These are phyloP conservation scores for Saccharomycopsis phalli DNA, from an alignment of 1,139 yeast genomes.

Conservation along the genomic window DNA sequence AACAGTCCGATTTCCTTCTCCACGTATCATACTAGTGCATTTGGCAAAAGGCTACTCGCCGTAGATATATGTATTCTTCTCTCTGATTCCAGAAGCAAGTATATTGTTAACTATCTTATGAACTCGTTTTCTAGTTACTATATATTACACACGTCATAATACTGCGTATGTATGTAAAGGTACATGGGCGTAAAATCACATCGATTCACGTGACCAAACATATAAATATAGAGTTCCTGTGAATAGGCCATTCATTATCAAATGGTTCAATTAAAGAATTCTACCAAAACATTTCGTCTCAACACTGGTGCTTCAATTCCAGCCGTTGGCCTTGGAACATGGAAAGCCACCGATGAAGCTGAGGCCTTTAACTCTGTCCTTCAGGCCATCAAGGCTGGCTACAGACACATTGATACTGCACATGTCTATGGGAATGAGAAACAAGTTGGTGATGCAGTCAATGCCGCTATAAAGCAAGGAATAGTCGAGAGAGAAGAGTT, in stretches of 20 bases:
- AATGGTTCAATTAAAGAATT: not conserved
- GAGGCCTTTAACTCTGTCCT: constrained; percentile 33
- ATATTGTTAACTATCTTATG: too few relatives aligned
- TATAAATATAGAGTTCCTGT: not conserved
- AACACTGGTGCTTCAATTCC: constrained; percentile 50
- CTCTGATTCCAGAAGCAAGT: too few relatives aligned
- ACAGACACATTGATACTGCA: constrained; percentile 49
- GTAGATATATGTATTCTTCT: too few relatives aligned
- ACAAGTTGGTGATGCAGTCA: constrained; percentile 41
- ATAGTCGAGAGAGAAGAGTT: constrained; percentile 46
- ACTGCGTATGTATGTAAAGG: too few relatives aligned
- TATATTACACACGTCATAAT: too few relatives aligned
- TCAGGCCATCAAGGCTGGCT: constrained; percentile 41
- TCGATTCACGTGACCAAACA: not conserved
- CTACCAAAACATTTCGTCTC: constrained; percentile 23
- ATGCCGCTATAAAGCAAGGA: constrained; percentile 40
- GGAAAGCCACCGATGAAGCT: constrained; percentile 38
- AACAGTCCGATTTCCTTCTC: too few relatives aligned
- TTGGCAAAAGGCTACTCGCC: too few relatives aligned
- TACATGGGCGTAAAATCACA: too few relatives aligned
- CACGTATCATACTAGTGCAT: too few relatives aligned
- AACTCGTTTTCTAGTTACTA: too few relatives aligned
- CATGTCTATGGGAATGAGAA: constrained; percentile 45
- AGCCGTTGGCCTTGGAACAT: constrained; percentile 53
- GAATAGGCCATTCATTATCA: too few relatives aligned